Evolutionary conservation across 768 basidiomycete genomes (phyloP).

Genomic region (Boletus fagicola): DNA sequence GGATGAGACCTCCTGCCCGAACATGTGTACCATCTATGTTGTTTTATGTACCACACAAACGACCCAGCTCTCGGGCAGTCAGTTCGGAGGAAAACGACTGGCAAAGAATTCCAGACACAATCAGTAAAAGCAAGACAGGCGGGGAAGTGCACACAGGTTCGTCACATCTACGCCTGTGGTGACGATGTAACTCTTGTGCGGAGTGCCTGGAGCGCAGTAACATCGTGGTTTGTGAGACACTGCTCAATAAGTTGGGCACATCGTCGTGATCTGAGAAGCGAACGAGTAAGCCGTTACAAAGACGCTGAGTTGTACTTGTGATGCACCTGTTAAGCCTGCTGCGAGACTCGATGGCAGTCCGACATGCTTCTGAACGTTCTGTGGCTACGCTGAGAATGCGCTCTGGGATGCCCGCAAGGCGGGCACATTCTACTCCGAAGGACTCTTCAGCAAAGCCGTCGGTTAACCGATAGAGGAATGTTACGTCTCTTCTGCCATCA

Average conservation of each 20-base stretch:
- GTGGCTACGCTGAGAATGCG: conserved; percentile 61
- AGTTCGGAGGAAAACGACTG: not conserved
- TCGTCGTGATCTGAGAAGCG: conserved; percentile 26
- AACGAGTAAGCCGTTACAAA: not conserved
- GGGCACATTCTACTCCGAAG: conserved; percentile 90
- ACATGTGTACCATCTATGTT: not conserved
- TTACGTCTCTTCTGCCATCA: conserved; percentile 75
- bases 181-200: conserved; percentile 12
- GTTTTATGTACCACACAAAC: not conserved
- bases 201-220: conserved; percentile 22
- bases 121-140: not conserved
- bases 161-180: conserved; percentile 7
- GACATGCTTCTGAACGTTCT: conserved; percentile 53
- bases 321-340: conserved; percentile 50
- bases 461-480: conserved; percentile 79
- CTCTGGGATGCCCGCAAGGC: conserved; percentile 81
- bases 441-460: conserved; percentile 77
- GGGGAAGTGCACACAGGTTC: not conserved
- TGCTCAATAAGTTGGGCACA: conserved; percentile 27
- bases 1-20: not conserved
- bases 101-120: not conserved
- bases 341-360: conserved; percentile 49
- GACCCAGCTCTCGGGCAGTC: not conserved
- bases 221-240: conserved; percentile 25
- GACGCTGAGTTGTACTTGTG: not conserved